Conservation (phyloP, 345 rosid species). For the Linum lewisii region DNA sequence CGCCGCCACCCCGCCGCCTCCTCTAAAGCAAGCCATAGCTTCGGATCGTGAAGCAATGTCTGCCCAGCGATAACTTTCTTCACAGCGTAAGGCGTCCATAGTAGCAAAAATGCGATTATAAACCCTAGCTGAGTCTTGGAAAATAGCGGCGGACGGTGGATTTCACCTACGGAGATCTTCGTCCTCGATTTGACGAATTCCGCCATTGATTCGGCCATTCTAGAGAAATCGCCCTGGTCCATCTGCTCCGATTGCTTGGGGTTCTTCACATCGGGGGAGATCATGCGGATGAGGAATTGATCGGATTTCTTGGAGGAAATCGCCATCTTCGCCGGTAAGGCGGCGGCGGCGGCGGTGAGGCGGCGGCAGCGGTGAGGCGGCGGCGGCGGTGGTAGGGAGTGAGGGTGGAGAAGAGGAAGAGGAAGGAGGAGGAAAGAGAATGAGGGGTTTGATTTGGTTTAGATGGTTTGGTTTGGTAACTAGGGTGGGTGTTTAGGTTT, state of each 20-base stretch:
- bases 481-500: too few relatives aligned
- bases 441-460: too few relatives aligned
- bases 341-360: too few relatives aligned
- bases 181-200: conserved; percentile 58
- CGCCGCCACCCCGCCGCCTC: too few relatives aligned
- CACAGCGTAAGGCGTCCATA: conserved; percentile 39
- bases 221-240: conserved; percentile 61
- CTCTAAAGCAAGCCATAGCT: conserved; percentile 54
- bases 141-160: conserved; percentile 54
- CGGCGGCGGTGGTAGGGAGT: too few relatives aligned
- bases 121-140: conserved; percentile 37
- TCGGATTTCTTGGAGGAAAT: neutral
- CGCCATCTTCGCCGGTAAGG: conserved; percentile 16
- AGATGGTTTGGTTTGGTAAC: too few relatives aligned
- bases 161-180: conserved; percentile 54
- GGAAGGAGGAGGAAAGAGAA: too few relatives aligned
- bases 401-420: too few relatives aligned
- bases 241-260: conserved; percentile 55
- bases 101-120: conserved; percentile 20
- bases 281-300: conserved; percentile 41
- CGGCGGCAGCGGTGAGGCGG: too few relatives aligned
- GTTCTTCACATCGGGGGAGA: conserved; percentile 35
- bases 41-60: conserved; percentile 55
- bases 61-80: conserved; percentile 41
- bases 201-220: conserved; percentile 78